These are phyloP conservation scores for Colletotrichum tanaceti DNA, from an alignment of 2,329 filamentous ascomycete species.

Conservation along the genomic window DNA sequence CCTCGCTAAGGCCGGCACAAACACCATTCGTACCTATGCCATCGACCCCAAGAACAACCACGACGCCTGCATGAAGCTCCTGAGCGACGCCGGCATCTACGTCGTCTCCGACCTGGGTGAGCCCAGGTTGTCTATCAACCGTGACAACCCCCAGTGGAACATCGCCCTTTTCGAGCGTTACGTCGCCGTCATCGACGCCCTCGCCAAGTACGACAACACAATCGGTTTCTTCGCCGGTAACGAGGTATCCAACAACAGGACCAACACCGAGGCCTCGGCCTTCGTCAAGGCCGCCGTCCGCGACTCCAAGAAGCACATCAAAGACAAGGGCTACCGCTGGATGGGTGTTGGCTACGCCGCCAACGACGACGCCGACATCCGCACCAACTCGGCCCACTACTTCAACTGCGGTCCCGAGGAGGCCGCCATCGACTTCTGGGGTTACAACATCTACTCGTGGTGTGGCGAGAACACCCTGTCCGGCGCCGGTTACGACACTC, in stretches of 20 bases:
- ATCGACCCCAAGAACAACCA: slow-evolving; percentile 85
- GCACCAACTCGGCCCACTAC: slow-evolving; percentile 85
- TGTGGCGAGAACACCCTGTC: slow-evolving; percentile 85
- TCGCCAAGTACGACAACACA: slow-evolving; percentile 87
- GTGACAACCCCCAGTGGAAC: slow-evolving; percentile 82
- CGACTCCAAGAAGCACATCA: slow-evolving; percentile 96
- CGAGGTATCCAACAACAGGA: slow-evolving; percentile 89
- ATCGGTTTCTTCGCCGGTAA: slow-evolving; percentile 99
- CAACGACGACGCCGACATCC: slow-evolving; percentile 89
- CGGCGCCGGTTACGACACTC: slow-evolving; percentile 81
- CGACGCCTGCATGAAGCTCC: slow-evolving; percentile 82
- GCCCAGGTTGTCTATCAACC: slow-evolving; percentile 86
- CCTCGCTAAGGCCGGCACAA: slow-evolving; percentile 82
- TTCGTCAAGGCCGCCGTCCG: slow-evolving; percentile 98
- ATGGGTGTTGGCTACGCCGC: slow-evolving; percentile 96
- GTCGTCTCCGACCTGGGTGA: slow-evolving; percentile 91
- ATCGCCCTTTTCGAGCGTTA: slow-evolving; percentile 83
- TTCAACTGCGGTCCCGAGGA: slow-evolving; percentile 86
- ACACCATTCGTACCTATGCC: slow-evolving; percentile 95
- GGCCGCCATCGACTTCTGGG: slow-evolving; percentile 92
- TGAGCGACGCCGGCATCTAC: slow-evolving; percentile 91
- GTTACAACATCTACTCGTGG: slow-evolving; percentile 99
- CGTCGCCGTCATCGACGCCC: slow-evolving; percentile 82
- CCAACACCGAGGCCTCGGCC: slow-evolving; percentile 90
- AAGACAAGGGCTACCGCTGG: slow-evolving; percentile 77